A percentile compares a stretch with the other conserved stretches of the same genome.
phyloP scores from a whole-genome alignment of 75 land plant genomes.

The Adiantum capillusveneris region DNA sequence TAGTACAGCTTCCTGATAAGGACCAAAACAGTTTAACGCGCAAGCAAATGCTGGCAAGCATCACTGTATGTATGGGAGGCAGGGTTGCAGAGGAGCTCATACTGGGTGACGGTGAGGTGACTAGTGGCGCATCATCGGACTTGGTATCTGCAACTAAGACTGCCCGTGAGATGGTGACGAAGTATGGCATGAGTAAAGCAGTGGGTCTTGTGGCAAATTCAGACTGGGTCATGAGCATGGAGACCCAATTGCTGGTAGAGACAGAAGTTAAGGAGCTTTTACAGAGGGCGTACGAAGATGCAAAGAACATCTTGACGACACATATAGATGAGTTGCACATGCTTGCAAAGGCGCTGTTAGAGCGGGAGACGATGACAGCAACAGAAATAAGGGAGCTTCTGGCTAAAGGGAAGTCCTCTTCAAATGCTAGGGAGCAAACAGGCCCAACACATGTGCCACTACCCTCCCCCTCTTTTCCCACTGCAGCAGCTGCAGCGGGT shows the following conservation, averaged over 20 bases:
- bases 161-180: slow-evolving; percentile 45
- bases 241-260: slow-evolving; percentile 82
- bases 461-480: too few relatives aligned
- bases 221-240: slow-evolving; percentile 94
- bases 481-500: too few relatives aligned
- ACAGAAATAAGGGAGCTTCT: slow-evolving; percentile 68
- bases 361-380: slow-evolving; percentile 82
- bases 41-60: slow-evolving; percentile 39
- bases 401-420: slow-evolving; percentile 39
- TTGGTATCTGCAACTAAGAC: slow-evolving; percentile 22
- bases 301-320: slow-evolving; percentile 64
- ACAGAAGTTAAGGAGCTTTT: slow-evolving; percentile 70
- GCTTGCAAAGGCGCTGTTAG: slow-evolving; percentile 82
- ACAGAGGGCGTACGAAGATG: slow-evolving; percentile 81
- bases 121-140: slow-evolving; percentile 31
- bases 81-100: slow-evolving; percentile 39
- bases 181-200: slow-evolving; percentile 94
- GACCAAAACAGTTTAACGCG: slow-evolving; percentile 32
- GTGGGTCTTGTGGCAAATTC: slow-evolving; percentile 82
- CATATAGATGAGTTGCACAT: slow-evolving; percentile 78
- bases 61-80: slow-evolving; percentile 35
- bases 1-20: slow-evolving; percentile 36
- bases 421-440: too few relatives aligned
- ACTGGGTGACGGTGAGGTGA: slow-evolving; percentile 34
- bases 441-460: too few relatives aligned